A percentile compares a stretch with the other conserved stretches of the same genome.
Conservation (phyloP, 768 basidiomycete genomes). For the Pisolithus albus region DNA sequence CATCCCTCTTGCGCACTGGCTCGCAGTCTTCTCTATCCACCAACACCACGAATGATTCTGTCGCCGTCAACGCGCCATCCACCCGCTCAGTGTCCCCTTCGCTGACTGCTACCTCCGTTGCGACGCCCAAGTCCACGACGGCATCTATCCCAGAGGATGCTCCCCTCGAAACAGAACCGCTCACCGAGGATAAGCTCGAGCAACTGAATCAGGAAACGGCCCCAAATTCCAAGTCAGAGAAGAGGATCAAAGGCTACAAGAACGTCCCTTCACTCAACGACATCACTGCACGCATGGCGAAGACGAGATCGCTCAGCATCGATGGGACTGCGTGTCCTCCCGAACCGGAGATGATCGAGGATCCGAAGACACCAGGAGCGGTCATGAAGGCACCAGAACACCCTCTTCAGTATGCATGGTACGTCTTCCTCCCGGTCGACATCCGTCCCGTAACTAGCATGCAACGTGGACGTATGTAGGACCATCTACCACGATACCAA, state of each 20-base stretch:
- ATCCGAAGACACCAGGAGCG: constrained; percentile 75
- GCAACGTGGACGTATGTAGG: constrained; percentile 37
- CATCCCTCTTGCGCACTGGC: constrained; percentile 60
- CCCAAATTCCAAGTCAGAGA: constrained; percentile 24
- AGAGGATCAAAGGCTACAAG: constrained; percentile 64
- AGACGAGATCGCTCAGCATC: constrained; percentile 53
- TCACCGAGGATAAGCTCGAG: constrained; percentile 63
- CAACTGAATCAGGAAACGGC: constrained; percentile 53
- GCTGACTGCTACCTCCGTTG: constrained; percentile 37
- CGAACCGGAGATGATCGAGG: constrained; percentile 71
- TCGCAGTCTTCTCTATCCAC: constrained; percentile 49
- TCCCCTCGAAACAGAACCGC: constrained; percentile 32
- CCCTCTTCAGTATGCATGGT: constrained; percentile 83
- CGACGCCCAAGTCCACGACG: constrained; percentile 39
- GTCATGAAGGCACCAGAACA: constrained; percentile 68
- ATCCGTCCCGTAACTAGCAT: not conserved
- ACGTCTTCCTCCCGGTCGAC: constrained; percentile 6
- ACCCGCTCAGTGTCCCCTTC: constrained; percentile 66
- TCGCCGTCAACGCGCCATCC: constrained; percentile 56
- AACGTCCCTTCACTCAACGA: constrained; percentile 82
- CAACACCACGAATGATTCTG: constrained; percentile 48
- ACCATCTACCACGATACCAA: constrained; percentile 89
- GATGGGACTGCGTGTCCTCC: constrained; percentile 63
- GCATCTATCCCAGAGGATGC: constrained; percentile 32
- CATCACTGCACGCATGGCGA: constrained; percentile 73